A percentile compares a stretch with the other conserved stretches of the same genome.
These are phyloP conservation scores for Salix brachista DNA, from an alignment of 345 rosid genomes.

Conservation along the genomic window DNA sequence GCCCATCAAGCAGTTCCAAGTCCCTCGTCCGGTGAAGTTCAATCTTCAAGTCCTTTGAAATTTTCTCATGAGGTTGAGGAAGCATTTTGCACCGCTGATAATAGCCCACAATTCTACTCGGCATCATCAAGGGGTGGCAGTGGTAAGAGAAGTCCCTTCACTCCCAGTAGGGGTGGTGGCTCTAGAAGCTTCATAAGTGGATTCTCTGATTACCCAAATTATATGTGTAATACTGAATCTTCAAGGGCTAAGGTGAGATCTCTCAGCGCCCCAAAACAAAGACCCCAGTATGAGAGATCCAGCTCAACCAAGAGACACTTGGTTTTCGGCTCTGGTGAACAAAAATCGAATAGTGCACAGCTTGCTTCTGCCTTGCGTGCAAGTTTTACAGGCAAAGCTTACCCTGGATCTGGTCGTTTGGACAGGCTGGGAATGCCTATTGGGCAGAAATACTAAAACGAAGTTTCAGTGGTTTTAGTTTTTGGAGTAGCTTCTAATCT, in stretches of 20 bases:
- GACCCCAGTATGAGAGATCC: slow-evolving; percentile 66
- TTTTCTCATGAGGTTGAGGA: slow-evolving; percentile 45
- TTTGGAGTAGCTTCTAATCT: slow-evolving; percentile 5
- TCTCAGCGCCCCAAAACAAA: slow-evolving; percentile 73
- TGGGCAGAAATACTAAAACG: slow-evolving; percentile 19
- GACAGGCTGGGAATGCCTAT: slow-evolving; percentile 85
- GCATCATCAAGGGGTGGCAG: slow-evolving; percentile 72
- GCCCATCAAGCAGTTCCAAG: slow-evolving; percentile 44
- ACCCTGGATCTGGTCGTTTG: slow-evolving; percentile 91
- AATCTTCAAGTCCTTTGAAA: slow-evolving; percentile 40
- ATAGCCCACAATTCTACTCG: slow-evolving; percentile 68
- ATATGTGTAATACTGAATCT: slow-evolving; percentile 87
- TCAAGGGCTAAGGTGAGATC: slow-evolving; percentile 80
- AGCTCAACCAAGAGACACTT: slow-evolving; percentile 60
- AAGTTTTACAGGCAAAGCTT: slow-evolving; percentile 63
- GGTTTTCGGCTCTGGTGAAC: slow-evolving; percentile 37
- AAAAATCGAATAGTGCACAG: slow-evolving; percentile 41
- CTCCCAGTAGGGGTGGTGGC: slow-evolving; percentile 66
- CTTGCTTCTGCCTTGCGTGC: slow-evolving; percentile 50
- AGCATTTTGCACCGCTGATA: slow-evolving; percentile 55
- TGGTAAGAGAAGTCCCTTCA: slow-evolving; percentile 55
- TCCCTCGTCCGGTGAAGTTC: slow-evolving; percentile 53
- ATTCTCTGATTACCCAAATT: slow-evolving; percentile 68
- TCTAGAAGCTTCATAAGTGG: slow-evolving; percentile 61
- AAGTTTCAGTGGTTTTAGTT: background rate